A percentile compares a stretch with the other conserved stretches of the same genome.
Conservation (phyloP, 2,329 filamentous ascomycete genomes). For the Orbilia quercus region DNA sequence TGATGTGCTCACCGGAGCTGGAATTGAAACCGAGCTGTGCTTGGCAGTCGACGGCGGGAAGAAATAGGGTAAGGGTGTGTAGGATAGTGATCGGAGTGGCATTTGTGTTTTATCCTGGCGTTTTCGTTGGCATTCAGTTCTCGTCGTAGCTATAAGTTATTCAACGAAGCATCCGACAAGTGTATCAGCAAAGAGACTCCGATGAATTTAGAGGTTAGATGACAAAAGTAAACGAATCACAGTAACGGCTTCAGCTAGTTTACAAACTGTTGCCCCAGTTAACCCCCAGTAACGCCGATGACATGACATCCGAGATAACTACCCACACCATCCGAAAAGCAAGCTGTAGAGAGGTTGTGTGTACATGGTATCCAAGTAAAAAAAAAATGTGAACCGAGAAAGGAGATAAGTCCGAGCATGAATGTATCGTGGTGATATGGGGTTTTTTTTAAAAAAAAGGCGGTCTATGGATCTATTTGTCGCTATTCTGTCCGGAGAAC, state of each 20-base stretch:
- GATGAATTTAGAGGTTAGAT: not conserved
- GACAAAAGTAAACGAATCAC: conserved; percentile 3
- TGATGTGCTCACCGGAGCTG: conserved; percentile 86
- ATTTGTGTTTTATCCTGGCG: no score
- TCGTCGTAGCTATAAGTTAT: no score
- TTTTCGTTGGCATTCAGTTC: no score
- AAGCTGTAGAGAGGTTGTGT: conserved; percentile 18
- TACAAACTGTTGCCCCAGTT: conserved; percentile 19
- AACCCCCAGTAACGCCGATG: conserved; percentile 44
- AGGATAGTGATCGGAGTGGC: no score
- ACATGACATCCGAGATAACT: conserved; percentile 18
- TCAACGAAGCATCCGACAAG: not conserved
- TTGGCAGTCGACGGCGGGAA: conserved; percentile 32
- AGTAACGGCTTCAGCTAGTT: not conserved
- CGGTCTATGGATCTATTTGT: conserved; percentile 26
- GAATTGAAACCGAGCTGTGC: conserved; percentile 80
- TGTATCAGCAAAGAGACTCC: conserved; percentile 10
- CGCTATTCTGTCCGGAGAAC: conserved; percentile 59
- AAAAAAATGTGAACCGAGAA: not conserved
- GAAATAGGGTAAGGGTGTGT: conserved; percentile 7
- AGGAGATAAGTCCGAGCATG: not conserved
- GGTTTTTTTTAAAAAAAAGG: no score
- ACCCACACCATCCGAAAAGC: conserved; percentile 11
- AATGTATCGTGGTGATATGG: not conserved
- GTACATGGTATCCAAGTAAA: conserved; percentile 38